phyloP scores from a whole-genome alignment of 2,329 filamentous ascomycete species.

The Ophiocordyceps camponoti-saundersi region DNA sequence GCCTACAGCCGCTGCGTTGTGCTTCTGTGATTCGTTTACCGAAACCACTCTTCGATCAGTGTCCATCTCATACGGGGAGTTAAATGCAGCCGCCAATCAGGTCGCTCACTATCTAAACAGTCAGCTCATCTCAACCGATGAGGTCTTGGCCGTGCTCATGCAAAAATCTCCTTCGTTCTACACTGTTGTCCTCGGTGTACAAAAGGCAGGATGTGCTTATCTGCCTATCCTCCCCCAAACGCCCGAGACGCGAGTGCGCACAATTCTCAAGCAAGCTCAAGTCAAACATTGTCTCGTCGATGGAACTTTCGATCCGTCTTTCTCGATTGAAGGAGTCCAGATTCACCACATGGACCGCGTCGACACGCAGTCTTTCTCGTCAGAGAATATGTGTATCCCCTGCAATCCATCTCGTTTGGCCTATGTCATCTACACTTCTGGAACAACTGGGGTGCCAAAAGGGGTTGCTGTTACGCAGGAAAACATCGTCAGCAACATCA shows the following conservation, averaged over 20 bases:
- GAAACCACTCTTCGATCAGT: conserved; percentile 12
- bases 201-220: conserved; percentile 65
- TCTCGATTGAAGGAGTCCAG: conserved; percentile 4
- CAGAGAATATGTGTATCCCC: conserved; percentile 18
- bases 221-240: conserved; percentile 64
- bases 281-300: conserved; percentile 29
- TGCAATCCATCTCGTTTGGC: conserved; percentile 36
- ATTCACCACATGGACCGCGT: conserved; percentile 17
- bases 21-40: conserved; percentile 33
- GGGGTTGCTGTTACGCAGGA: conserved; percentile 62
- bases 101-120: conserved; percentile 38
- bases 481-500: conserved; percentile 64
- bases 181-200: conserved; percentile 51
- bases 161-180: conserved; percentile 63
- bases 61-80: conserved; percentile 40
- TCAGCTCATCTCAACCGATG: conserved; percentile 28
- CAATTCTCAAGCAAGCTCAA: conserved; percentile 45
- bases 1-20: conserved; percentile 43
- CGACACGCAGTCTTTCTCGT: conserved; percentile 11
- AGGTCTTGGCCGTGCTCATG: conserved; percentile 57
- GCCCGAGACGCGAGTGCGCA: conserved; percentile 39
- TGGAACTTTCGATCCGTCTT: conserved; percentile 6
- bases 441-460: conserved; percentile 67
- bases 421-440: conserved; percentile 72
- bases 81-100: conserved; percentile 47